These are phyloP conservation scores for Neurospora intermedia DNA, from an alignment of 495 filamentous ascomycete species.

Conservation along the genomic window DNA sequence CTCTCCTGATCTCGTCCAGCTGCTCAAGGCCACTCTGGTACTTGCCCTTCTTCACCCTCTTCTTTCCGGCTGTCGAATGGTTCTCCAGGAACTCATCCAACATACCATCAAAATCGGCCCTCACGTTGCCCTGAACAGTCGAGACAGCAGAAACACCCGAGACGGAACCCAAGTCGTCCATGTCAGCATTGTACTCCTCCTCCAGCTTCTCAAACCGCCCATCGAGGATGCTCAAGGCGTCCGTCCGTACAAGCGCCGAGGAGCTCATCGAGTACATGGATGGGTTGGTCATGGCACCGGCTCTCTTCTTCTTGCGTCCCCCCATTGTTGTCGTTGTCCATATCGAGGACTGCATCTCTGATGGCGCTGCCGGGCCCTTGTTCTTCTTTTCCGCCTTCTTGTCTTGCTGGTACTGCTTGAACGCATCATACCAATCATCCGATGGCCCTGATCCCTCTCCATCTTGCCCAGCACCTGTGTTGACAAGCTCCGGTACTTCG, in stretches of 20 bases:
- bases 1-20: conserved; percentile 80
- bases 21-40: conserved; percentile 73
- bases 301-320: conserved; percentile 74
- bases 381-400: conserved; percentile 38
- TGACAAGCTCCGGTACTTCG: conserved; percentile 39
- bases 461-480: conserved; percentile 28
- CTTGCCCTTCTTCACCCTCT: conserved; percentile 71
- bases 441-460: conserved; percentile 28
- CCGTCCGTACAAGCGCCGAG: conserved; percentile 77
- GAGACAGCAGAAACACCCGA: conserved; percentile 38
- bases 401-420: conserved; percentile 79
- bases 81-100: conserved; percentile 87
- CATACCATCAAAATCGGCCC: conserved; percentile 71
- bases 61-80: conserved; percentile 68
- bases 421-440: conserved; percentile 79
- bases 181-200: conserved; percentile 68
- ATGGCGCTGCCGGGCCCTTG: conserved; percentile 36
- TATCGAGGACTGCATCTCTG: conserved; percentile 59
- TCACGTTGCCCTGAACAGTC: conserved; percentile 45
- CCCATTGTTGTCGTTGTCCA: conserved; percentile 70
- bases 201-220: conserved; percentile 86
- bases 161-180: conserved; percentile 44
- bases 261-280: conserved; percentile 96
- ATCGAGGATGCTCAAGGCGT: conserved; percentile 78
- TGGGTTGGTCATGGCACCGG: conserved; percentile 78